Evolutionary conservation across 768 basidiomycete genomes (phyloP).

Genomic region (Tremella fuciformis): DNA sequence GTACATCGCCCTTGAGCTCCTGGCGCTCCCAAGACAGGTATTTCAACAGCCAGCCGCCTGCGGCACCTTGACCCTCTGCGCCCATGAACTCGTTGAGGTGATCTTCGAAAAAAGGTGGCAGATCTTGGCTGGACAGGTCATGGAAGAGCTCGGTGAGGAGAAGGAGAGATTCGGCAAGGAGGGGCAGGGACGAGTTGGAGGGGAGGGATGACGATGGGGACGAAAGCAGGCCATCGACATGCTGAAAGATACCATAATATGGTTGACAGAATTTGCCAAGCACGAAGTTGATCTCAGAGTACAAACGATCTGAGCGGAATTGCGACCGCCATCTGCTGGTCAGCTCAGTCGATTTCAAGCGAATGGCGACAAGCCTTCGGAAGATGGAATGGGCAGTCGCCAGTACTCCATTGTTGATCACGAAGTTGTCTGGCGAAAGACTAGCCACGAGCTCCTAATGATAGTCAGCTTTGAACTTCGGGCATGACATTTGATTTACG

Average conservation of each 20-base stretch:
- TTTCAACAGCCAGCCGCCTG: constrained; percentile 66
- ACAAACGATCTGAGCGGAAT: constrained; percentile 81
- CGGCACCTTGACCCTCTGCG: constrained; percentile 50
- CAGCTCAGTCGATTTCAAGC: neutral
- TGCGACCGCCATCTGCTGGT: constrained; percentile 75
- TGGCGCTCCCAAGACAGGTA: constrained; percentile 77
- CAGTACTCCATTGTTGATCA: constrained; percentile 81
- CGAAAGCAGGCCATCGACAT: constrained; percentile 55
- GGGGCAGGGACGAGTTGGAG: constrained; percentile 48
- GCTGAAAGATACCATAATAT: constrained; percentile 75
- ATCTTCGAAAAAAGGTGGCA: constrained; percentile 92
- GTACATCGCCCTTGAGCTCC: constrained; percentile 67
- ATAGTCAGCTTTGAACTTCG: constrained; percentile 3
- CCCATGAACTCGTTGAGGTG: constrained; percentile 77
- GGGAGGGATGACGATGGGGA: constrained; percentile 44
- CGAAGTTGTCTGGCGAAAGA: constrained; percentile 75
- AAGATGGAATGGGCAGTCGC: constrained; percentile 97
- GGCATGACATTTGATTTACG: constrained; percentile 58
- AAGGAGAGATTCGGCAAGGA: constrained; percentile 70
- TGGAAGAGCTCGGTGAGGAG: constrained; percentile 83
- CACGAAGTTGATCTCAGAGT: constrained; percentile 86
- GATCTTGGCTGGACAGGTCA: constrained; percentile 90
- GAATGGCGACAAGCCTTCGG: constrained; percentile 49
- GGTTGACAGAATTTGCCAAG: constrained; percentile 75
- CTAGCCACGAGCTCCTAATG: constrained; percentile 80